Base-by-base conservation (phyloP, 1,139 yeast genomes). In the Tardiomyces blankii region DNA sequence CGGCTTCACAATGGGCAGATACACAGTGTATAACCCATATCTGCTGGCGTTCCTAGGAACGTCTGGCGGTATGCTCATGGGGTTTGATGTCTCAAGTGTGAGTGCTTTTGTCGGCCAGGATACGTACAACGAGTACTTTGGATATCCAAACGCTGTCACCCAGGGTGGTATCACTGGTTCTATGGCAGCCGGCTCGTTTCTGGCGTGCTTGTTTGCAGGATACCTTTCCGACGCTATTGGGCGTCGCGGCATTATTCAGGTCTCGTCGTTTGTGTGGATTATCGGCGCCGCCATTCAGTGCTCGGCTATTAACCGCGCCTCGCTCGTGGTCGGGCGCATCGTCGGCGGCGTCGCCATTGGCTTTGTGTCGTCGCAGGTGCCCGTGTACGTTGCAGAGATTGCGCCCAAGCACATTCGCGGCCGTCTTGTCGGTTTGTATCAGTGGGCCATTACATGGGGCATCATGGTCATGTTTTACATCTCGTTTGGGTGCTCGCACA, bases 31-130 rank as follows among this genome's bases (percentile, higher is more conserved):
- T 51, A 67, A 67, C 50, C 68, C 70, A 12, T 67, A 65, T 49
- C 51, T 66, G 18, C 55, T 58, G 38, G 68, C 71, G 3, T 45
- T 51, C 18, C 54, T 85, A 14, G 82, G 96, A 2, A 87, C 96
- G 25, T 80, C 88, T 47, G 89, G 96, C 3, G 96, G 96, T n/a
- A 82, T 87, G 69, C 80, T 88, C 80, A 89, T 89, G 64, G 97
- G 97, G 55, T 89, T 88, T 62, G 97, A 89, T 63, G 87, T 89
- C 43, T 87, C 96, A 5, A 81, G 94, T 5, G 96, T 96, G 1
- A 73, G 91, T 53, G 93, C 89, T 28, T 78, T 91, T 45, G 77
- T 89, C 42, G 83, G 86, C n/a, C 77, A 80, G 9, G 86, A 80
- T 53, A 70, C 82, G 23, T 77, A 73, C 54, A 69, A 70, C 30